These are phyloP conservation scores for Apiospora marii DNA, from an alignment of 2,329 filamentous ascomycete genomes.

Conservation along the genomic window DNA sequence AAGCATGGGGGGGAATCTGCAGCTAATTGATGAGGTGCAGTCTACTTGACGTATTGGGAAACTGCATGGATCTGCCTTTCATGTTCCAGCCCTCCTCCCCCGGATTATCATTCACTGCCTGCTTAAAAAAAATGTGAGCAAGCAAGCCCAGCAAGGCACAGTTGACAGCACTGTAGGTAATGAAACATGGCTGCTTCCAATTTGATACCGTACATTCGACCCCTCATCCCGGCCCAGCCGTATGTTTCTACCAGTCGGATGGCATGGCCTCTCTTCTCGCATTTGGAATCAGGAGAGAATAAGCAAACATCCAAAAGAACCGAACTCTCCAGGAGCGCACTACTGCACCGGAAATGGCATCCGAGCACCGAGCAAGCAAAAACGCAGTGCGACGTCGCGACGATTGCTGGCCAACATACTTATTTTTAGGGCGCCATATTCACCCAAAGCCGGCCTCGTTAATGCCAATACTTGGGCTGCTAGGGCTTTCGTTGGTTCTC, in stretches of 20 bases:
- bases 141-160: background rate
- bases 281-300: background rate
- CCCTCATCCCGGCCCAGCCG: background rate
- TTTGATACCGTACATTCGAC: background rate
- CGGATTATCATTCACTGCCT: conserved; percentile 1
- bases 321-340: background rate
- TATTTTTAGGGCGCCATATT: background rate
- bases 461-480: background rate
- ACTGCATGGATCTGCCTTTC: background rate
- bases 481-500: background rate
- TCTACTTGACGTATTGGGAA: conserved; percentile 1
- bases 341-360: conserved; percentile 10
- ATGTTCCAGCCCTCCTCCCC: background rate
- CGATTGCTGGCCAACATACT: background rate
- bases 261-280: background rate
- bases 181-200: background rate
- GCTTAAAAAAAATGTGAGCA: too few relatives aligned
- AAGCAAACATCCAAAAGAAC: conserved; percentile 14
- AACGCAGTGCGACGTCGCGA: background rate
- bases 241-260: background rate
- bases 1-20: conserved; percentile 5
- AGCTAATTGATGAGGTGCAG: conserved; percentile 4
- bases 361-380: conserved; percentile 12
- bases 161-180: background rate
- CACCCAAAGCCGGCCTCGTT: background rate